Conservation (phyloP, 805 yeast genomes). For the Metschnikowia chrysomelidarum region DNA sequence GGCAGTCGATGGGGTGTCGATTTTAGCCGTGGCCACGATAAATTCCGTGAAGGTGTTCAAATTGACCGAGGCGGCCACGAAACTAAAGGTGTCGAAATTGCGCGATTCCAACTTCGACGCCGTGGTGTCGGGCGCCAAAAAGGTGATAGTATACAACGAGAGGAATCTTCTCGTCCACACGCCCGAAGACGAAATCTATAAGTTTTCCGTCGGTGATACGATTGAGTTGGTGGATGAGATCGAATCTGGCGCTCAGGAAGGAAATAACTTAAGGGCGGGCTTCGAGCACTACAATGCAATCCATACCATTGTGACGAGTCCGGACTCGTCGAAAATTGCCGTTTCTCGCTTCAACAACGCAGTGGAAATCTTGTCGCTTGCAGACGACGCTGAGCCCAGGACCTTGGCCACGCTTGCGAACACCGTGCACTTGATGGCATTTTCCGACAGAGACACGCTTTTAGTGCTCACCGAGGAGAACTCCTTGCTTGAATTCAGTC, state of each 20-base stretch:
- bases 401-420: conserved; percentile 59
- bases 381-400: conserved; percentile 24
- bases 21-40: conserved; percentile 70
- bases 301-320: conserved; percentile 50
- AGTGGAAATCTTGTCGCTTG: conserved; percentile 49
- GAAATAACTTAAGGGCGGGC: conserved; percentile 21
- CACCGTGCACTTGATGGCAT: conserved; percentile 59
- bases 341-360: conserved; percentile 65
- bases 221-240: conserved; percentile 42
- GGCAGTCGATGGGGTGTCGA: conserved; percentile 45
- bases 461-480: conserved; percentile 72
- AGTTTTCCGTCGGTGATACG: conserved; percentile 29
- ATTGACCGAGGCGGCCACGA: conserved; percentile 43
- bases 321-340: conserved; percentile 46
- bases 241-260: conserved; percentile 23
- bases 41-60: conserved; percentile 66
- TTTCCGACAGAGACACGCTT: conserved; percentile 51
- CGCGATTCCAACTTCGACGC: conserved; percentile 42
- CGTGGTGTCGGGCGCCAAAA: conserved; percentile 54
- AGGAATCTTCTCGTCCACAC: conserved; percentile 52
- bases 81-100: conserved; percentile 51
- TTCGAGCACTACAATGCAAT: conserved; percentile 51
- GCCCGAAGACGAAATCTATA: conserved; percentile 59
- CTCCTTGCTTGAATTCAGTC: conserved; percentile 63
- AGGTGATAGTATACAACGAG: conserved; percentile 45